These are phyloP conservation scores for Kodamaea suecica DNA, from an alignment of 1,139 yeast species.

Conservation along the genomic window DNA sequence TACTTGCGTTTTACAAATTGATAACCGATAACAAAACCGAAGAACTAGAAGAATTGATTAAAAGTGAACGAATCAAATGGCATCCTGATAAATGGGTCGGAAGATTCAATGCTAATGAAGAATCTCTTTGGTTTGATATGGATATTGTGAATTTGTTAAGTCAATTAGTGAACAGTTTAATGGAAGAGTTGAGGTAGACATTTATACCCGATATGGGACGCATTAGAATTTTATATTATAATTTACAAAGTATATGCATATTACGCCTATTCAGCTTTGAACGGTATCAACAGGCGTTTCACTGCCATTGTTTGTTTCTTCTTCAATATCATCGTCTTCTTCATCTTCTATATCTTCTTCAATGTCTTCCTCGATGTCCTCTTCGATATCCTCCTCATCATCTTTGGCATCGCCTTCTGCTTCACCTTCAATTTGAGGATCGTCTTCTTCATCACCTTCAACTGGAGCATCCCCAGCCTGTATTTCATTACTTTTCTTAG, in stretches of 20 bases:
- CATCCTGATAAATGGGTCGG: slow-evolving; percentile 62
- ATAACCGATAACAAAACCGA: slow-evolving; percentile 10
- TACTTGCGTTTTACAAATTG: slow-evolving; percentile 28
- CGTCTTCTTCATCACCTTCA: slow-evolving; percentile 32
- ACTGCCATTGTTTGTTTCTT: slow-evolving; percentile 15
- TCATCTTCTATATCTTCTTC: slow-evolving; percentile 8
- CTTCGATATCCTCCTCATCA: slow-evolving; percentile 15
- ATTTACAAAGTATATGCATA: no score
- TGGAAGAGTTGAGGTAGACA: slow-evolving; percentile 16
- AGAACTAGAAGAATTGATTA: slow-evolving; percentile 29
- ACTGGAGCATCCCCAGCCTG: slow-evolving; percentile 40
- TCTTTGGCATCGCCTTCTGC: slow-evolving; percentile 12
- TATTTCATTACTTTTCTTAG: slow-evolving; percentile 39
- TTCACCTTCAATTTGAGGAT: slow-evolving; percentile 23
- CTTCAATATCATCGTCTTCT: slow-evolving; percentile 7
- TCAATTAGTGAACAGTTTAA: slow-evolving; percentile 29
- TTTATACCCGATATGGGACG: background rate
- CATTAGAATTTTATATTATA: no score
- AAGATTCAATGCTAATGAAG: slow-evolving; percentile 12
- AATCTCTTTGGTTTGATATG: slow-evolving; percentile 17
- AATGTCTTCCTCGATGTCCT: slow-evolving; percentile 13
- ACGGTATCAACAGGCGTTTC: slow-evolving; percentile 17
- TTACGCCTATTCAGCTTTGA: slow-evolving; percentile 12
- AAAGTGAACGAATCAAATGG: slow-evolving; percentile 58
- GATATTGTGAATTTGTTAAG: slow-evolving; percentile 31